These are phyloP conservation scores for Paracorniculantispora psalliotae DNA, from an alignment of 2,329 filamentous ascomycete genomes.

Conservation along the genomic window DNA sequence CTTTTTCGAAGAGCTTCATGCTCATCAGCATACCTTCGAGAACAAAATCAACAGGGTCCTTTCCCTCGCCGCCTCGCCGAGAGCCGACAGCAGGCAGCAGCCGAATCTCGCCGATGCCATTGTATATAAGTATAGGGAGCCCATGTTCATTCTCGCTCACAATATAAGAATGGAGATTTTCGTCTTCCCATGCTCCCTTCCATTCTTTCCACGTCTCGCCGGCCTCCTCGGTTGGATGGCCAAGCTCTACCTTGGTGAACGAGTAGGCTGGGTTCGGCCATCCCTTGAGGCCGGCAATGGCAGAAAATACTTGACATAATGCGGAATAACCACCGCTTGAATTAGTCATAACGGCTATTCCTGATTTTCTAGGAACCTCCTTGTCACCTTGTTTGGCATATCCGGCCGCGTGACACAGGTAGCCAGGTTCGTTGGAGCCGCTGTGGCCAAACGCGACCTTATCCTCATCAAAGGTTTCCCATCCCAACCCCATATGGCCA, in stretches of 20 bases:
- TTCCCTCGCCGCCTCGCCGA: neutral
- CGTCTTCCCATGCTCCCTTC: conserved; percentile 1
- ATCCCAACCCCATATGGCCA: conserved; percentile 15
- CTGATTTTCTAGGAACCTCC: conserved; percentile 16
- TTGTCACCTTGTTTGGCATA: conserved; percentile 1
- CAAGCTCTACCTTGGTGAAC: neutral
- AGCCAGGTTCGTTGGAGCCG: conserved; percentile 19
- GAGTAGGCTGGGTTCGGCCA: conserved; percentile 7
- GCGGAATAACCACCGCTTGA: conserved; percentile 3
- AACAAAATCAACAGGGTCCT: neutral
- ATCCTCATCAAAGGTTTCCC: conserved; percentile 15
- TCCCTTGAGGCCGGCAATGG: conserved; percentile 2
- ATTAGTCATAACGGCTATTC: conserved; percentile 20
- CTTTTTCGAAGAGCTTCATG: neutral
- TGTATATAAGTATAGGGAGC: neutral
- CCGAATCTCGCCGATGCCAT: neutral
- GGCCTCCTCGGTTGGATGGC: neutral
- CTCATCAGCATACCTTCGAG: neutral
- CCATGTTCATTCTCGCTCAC: neutral
- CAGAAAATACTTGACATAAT: conserved; percentile 5
- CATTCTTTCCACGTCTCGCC: conserved; percentile 1
- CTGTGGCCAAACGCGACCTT: conserved; percentile 16
- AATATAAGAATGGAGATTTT: neutral
- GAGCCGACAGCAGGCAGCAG: neutral
- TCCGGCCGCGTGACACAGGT: conserved; percentile 13